Evolutionary conservation across 2,329 filamentous ascomycete genomes (phyloP), one percentile per base, ranked within the genome.

Genomic region (Phialocephala subalpina): DNA sequence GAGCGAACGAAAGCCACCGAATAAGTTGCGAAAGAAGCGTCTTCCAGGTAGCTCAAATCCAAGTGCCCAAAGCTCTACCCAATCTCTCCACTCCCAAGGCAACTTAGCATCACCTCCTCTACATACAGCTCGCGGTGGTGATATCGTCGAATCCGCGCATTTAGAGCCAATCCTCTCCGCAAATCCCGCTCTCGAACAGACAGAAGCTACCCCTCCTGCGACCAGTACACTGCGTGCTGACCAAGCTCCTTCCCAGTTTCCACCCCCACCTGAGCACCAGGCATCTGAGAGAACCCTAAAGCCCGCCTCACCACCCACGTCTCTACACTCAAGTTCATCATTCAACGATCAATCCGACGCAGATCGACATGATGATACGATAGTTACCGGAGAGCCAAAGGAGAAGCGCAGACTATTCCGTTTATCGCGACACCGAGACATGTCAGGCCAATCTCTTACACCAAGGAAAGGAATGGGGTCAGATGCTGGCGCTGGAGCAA

Each of bases 21-120:
- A 97, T 75, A 97, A 97, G 79, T 82, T 99, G 60, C 92, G 91
- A 78, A 98, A 98, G 83, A 97, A 90, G 69, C 76, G 81, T n/a
- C 82, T 92, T 63, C 90, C 92, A 0, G 90, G 89, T 49, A 93
- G 92, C 74, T 80, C 91, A 25, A 94, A 93, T 72, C 90, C 90
- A 22, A 97, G 95, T 76, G 94, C 95, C 0, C 94, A 97, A 70
- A 97, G 94, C 75, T 98, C 96, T 18, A 91, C 87, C 7, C 87
- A 92, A 18, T 97, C 94, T 8, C 82, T 97, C n/a, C 80, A 80
- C 36, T 83, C 77, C 9, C 76, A 74, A 57, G 59, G 59, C 38
- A 68, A 73, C 55, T 59, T 73, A 16, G 76, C 65, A 9, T 53
- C 73, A 29, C 73, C 74, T 42, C 67, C 68, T 27, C 72, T 79